Evolutionary conservation across 345 rosid genomes (phyloP), one percentile per base, ranked within the genome.

Genomic region (Salix suchowensis): DNA sequence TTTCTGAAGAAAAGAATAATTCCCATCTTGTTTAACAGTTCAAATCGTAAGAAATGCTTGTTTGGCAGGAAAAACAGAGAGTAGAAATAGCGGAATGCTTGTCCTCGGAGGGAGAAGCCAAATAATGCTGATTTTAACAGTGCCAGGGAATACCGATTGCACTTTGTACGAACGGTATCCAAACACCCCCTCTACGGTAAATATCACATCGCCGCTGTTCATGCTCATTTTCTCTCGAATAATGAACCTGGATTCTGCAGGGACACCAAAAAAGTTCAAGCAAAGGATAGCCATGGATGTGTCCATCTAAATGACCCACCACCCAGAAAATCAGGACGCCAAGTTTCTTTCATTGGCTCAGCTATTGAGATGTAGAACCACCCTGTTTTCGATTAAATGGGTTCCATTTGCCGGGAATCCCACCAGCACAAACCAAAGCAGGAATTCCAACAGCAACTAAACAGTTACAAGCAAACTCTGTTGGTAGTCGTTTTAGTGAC

Each of bases 331-430:
- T 72, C 60, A 69, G 87, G 79, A 62, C 80, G 61, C 68, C 37
- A 48, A 55, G 55, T 58, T 44, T 50, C 65, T 76, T 72, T 70
- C 66, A 70, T 40, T 65, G 52, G 58, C 32, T 68, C 14, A 67
- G 67, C 34, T 65, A 76, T 65, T 54, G 77, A 77, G 67, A 80
- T 72, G 72, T n/a, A 36, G 79, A 76, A 26, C 79, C 82, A 73
- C 86, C 7, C 18, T 70, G 61, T 23, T 40, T 21, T 74, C 60
- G 23, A 69, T 40, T 61, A 48, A 23, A 64, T 69, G 87, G 88
- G 76, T 71, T 78, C 77, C 81, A 48, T 72, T 50, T 84, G 85
- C 85, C 78, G 76, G 85, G 30, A 60, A 80, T 82, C 85, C 81
- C 61, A 76, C 82, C 85, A 74, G 75, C 86, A 72, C 26, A 66